Conservation (phyloP, 768 basidiomycete genomes). For the Lactifluus pinguis region DNA sequence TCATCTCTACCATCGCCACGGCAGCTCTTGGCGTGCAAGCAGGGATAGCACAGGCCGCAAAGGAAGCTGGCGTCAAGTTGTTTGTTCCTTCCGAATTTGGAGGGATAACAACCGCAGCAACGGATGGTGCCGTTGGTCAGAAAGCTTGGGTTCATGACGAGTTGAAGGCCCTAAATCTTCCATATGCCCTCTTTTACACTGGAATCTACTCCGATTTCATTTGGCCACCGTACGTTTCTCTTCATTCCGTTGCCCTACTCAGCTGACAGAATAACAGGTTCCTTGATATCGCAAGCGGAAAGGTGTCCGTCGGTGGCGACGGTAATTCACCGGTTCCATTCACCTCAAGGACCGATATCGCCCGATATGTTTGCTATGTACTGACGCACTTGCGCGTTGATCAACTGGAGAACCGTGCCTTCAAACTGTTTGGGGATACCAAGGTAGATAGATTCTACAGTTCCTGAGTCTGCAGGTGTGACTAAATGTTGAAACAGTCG, state of each 20-base stretch:
- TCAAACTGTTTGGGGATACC: conserved; percentile 11
- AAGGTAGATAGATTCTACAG: not conserved
- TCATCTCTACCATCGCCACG: conserved; percentile 12
- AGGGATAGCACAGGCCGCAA: conserved; percentile 19
- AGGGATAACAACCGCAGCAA: conserved; percentile 6
- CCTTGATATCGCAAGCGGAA: conserved; percentile 13
- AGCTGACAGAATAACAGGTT: not conserved
- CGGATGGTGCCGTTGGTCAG: not conserved
- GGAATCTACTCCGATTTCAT: conserved; percentile 13
- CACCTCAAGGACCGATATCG: conserved; percentile 19
- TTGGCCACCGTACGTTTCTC: conserved; percentile 2
- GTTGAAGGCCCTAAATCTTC: conserved; percentile 6
- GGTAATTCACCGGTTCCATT: conserved; percentile 14
- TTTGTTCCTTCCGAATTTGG: conserved; percentile 29
- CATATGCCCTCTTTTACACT: conserved; percentile 16
- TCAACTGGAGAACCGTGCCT: conserved; percentile 5
- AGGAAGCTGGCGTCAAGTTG: conserved; percentile 24
- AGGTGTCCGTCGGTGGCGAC: conserved; percentile 15
- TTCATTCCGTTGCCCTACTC: not conserved
- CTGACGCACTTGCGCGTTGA: conserved; percentile 12
- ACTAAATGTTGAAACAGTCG: not conserved
- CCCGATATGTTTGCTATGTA: conserved; percentile 18
- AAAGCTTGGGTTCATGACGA: not conserved
- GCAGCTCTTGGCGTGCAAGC: conserved; percentile 14
- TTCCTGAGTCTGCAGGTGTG: too few species aligned